A percentile compares a stretch with the other conserved stretches of the same genome.
phyloP scores from a whole-genome alignment of 31 red algal genomes.

The Porphyra umbilicalis region DNA sequence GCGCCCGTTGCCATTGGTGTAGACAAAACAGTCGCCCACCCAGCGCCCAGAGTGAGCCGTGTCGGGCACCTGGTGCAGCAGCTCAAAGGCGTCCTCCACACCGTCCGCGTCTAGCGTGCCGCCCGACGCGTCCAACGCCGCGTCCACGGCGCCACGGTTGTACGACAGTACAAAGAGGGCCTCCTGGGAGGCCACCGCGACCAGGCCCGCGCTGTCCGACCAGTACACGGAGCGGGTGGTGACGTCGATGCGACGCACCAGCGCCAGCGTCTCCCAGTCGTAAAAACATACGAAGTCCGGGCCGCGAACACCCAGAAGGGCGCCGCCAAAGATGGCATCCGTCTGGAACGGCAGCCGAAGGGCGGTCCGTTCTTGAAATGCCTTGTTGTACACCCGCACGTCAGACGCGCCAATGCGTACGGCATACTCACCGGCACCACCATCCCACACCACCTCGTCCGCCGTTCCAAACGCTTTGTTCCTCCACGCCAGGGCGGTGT shows the following conservation, averaged over 20 bases:
- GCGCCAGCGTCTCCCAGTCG: conserved; percentile 91
- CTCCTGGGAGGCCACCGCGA: conserved; percentile 69
- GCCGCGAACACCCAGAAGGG: conserved; percentile 73
- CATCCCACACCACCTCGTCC: conserved; percentile 98
- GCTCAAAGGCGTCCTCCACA: conserved; percentile 92
- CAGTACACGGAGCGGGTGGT: conserved; percentile 77
- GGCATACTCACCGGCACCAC: conserved; percentile 86
- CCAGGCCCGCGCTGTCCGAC: conserved; percentile 72
- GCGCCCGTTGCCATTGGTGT: conserved; percentile 62
- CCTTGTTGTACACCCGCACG: conserved; percentile 84
- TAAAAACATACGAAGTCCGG: conserved; percentile 97
- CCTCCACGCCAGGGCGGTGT: conserved; percentile 88
- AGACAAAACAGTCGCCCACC: conserved; percentile 98
- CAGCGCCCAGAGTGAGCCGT: conserved; percentile 69
- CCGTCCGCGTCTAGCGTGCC: conserved; percentile 75
- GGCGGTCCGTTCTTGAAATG: conserved; percentile 84
- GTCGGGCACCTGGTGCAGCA: conserved; percentile 87
- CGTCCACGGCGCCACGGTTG: conserved; percentile 67
- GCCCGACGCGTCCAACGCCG: conserved; percentile 46
- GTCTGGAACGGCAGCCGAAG: conserved; percentile 80
- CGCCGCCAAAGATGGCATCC: conserved; percentile 83
- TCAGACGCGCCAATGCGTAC: conserved; percentile 61
- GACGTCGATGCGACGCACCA: conserved; percentile 92
- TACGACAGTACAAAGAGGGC: conserved; percentile 86
- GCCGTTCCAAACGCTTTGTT: conserved; percentile 98